Conservation (phyloP, 108 stramenopile genomes). For the Conticribra guillardii region DNA sequence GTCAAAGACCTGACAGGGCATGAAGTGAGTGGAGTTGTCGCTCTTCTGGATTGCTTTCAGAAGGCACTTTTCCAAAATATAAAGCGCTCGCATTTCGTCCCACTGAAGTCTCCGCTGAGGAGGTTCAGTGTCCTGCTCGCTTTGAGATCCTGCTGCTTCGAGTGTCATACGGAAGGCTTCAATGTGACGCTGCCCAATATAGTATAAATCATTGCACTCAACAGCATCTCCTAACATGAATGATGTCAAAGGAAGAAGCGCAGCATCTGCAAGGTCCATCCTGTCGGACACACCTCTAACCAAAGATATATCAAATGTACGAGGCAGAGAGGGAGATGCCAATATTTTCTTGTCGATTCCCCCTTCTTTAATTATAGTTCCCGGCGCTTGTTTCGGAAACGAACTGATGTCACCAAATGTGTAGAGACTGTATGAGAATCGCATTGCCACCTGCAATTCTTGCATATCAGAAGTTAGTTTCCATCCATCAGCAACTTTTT, state of each 20-base stretch:
- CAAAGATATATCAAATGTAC: slow-evolving; percentile 16
- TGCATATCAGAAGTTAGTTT: slow-evolving; percentile 21
- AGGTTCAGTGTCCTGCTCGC: slow-evolving; percentile 3
- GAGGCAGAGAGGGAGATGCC: slow-evolving; percentile 23
- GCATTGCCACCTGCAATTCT: slow-evolving; percentile 28
- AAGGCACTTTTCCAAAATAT: slow-evolving; percentile 57
- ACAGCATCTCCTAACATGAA: slow-evolving; percentile 18
- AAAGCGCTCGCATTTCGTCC: slow-evolving; percentile 52
- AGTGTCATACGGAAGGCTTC: slow-evolving; percentile 34
- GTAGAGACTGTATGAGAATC: slow-evolving; percentile 38
- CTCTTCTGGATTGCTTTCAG: slow-evolving; percentile 8
- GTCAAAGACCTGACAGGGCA: slow-evolving; percentile 42
- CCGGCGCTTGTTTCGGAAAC: background rate
- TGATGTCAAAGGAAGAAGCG: slow-evolving; percentile 22
- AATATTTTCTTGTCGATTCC: background rate
- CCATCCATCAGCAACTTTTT: slow-evolving; percentile 26
- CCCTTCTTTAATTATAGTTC: background rate
- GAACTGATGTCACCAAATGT: slow-evolving; percentile 30
- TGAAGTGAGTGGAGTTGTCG: too few species aligned
- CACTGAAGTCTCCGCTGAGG: slow-evolving; percentile 31
- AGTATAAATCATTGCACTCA: background rate
- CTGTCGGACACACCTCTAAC: background rate
- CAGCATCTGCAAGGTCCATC: slow-evolving; percentile 8
- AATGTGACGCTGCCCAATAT: slow-evolving; percentile 28
- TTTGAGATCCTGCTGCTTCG: slow-evolving; percentile 4